phyloP scores from a whole-genome alignment of 495 filamentous ascomycete species.

The Parachaetomium inaequale region DNA sequence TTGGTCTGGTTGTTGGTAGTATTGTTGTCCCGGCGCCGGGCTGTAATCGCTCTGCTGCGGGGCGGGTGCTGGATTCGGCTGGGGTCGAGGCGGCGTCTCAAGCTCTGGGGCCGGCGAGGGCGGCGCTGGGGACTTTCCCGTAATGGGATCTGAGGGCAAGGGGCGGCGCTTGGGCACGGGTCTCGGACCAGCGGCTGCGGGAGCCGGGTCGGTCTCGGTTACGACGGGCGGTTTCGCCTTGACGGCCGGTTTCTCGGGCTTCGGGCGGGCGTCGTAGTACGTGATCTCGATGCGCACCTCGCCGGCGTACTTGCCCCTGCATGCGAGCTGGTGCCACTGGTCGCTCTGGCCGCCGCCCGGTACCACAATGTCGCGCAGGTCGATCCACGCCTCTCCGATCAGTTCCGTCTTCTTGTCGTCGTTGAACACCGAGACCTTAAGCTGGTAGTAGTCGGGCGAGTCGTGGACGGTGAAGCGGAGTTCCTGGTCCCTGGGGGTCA shows the following conservation, averaged over 20 bases:
- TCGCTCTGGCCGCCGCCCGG: constrained; percentile 88
- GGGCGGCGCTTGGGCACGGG: constrained; percentile 65
- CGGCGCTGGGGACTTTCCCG: constrained; percentile 43
- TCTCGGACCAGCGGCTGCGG: constrained; percentile 44
- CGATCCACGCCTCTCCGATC: constrained; percentile 89
- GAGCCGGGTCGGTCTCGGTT: constrained; percentile 27
- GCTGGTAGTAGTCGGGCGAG: constrained; percentile 87
- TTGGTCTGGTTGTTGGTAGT: constrained; percentile 34
- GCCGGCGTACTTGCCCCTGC: constrained; percentile 89
- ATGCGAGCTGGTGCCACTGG: constrained; percentile 82
- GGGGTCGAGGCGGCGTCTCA: constrained; percentile 41
- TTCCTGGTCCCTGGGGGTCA: constrained; percentile 79
- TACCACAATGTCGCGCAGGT: constrained; percentile 74
- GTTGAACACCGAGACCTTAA: constrained; percentile 95
- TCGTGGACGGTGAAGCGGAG: constrained; percentile 94
- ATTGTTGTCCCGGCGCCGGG: constrained; percentile 31
- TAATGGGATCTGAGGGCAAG: constrained; percentile 67
- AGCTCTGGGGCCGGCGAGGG: constrained; percentile 35
- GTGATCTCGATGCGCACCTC: constrained; percentile 94
- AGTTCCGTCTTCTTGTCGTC: constrained; percentile 95
- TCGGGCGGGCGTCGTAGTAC: constrained; percentile 86
- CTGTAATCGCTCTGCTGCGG: constrained; percentile 42
- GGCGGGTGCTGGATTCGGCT: constrained; percentile 34
- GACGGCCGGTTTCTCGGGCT: constrained; percentile 60
- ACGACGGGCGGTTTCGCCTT: constrained; percentile 41